Evolutionary conservation across 352 stramenopile genomes (phyloP).

Genomic region (Thalassiosira livingstoniorum): DNA sequence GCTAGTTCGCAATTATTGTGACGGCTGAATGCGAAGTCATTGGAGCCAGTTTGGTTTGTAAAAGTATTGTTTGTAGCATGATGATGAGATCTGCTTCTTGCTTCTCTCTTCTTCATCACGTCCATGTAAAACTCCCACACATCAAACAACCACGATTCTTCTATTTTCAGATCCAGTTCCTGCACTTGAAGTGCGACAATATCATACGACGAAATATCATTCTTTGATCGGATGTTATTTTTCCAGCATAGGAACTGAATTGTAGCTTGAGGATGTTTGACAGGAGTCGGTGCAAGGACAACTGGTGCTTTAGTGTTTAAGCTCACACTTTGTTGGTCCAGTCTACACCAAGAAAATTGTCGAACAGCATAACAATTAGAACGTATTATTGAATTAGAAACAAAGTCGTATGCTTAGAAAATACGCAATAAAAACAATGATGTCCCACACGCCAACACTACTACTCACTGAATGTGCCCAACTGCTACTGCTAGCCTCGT

Average conservation of each 20-base stretch:
- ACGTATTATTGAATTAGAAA: neutral
- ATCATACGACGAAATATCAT: constrained; percentile 80
- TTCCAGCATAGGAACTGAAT: constrained; percentile 83
- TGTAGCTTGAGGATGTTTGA: constrained; percentile 71
- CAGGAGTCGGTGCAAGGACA: constrained; percentile 77
- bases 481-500: constrained; percentile 75
- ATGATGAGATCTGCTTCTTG: constrained; percentile 26
- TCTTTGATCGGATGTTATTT: constrained; percentile 82
- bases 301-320: constrained; percentile 75
- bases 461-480: constrained; percentile 70
- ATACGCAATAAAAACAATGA: too few species aligned
- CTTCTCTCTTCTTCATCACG: constrained; percentile 64
- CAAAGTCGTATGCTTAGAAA: too few species aligned
- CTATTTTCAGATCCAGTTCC: constrained; percentile 86
- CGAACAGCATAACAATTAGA: neutral
- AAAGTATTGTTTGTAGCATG: constrained; percentile 4
- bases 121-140: constrained; percentile 81
- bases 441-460: too few species aligned
- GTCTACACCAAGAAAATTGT: neutral
- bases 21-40: constrained; percentile 28
- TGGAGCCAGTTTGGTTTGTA: too few species aligned
- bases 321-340: constrained; percentile 81
- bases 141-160: constrained; percentile 82
- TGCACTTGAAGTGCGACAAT: constrained; percentile 73
- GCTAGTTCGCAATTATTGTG: constrained; percentile 23